Percentiles rank a stretch among this genome's conserved stretches.
These are phyloP conservation scores for Sextonia rubra DNA, from an alignment of 164 flowering plant species.

Conservation along the genomic window DNA sequence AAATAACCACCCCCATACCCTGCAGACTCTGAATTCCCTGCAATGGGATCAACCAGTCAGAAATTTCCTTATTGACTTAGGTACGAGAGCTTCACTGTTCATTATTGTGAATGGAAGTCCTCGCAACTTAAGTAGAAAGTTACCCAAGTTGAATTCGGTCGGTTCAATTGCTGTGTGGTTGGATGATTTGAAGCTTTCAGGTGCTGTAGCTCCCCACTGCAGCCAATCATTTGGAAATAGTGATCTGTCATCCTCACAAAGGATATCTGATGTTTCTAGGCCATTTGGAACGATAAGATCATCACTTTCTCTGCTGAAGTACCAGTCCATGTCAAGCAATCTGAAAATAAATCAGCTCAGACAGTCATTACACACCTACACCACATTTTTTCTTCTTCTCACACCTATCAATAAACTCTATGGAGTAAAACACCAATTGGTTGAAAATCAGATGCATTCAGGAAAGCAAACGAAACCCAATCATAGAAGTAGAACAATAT, in stretches of 20 bases:
- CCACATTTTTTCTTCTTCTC: too few species aligned
- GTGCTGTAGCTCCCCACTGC: conserved; percentile 23
- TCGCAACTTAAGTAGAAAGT: conserved; percentile 6
- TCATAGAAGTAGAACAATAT: not conserved
- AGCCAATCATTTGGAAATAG: conserved; percentile 24
- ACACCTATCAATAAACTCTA: not conserved
- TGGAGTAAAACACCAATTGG: not conserved
- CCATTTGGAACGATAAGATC: conserved; percentile 25
- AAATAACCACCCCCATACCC: conserved; percentile 7
- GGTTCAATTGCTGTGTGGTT: conserved; percentile 13
- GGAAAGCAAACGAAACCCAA: not conserved
- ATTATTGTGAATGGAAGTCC: conserved; percentile 2
- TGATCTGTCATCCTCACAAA: conserved; percentile 8
- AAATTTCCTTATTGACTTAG: conserved; percentile 16
- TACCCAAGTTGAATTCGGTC: conserved; percentile 14
- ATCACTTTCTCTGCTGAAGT: conserved; percentile 18
- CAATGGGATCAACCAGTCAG: conserved; percentile 3
- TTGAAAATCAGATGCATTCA: not conserved
- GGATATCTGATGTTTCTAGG: conserved; percentile 10
- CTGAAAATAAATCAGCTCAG: conserved; percentile 9
- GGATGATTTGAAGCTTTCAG: conserved; percentile 10
- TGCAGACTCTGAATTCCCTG: conserved; percentile 15
- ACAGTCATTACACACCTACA: not conserved
- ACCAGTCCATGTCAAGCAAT: conserved; percentile 31
- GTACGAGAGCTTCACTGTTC: conserved; percentile 9